Evolutionary conservation across 805 yeast species (phyloP), one percentile per base, ranked within the genome.

Genomic region (Kuraishia molischiana): DNA sequence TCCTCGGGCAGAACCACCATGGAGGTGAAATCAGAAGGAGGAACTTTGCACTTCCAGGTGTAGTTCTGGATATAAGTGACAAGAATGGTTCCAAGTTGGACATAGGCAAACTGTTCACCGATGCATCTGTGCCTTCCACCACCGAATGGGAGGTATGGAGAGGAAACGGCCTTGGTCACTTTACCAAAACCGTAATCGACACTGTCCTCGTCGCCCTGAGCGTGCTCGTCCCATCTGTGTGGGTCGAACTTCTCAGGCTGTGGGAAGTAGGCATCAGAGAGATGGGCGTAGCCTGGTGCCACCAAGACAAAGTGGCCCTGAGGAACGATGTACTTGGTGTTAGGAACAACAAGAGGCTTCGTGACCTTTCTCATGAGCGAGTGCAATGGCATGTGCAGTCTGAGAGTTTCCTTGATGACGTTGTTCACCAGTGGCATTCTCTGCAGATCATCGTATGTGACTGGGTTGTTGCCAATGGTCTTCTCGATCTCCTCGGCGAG

Each of bases 51-150:
- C 29, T 70, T 68, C 95, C 95, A 89, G 57, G 72, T 80, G 56
- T 84, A 63, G 43, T 81, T 77, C 60, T 79, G 82, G 24, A 90
- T 71, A 56, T 69, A 84, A 14, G 86, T 74, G 29, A 85, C 63
- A 54, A 92, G 66, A 43, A 92, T 69, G 36, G 92, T 79, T 36
- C 95, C 95, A 47, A 92, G 73, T 69, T 92, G 98, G 48, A 81
- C 78, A 60, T 79, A 85, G 19, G 98, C 98, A 65, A 92, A 92
- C 59, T 90, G 97, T 64, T 92, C 98, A 58, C 98, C 98, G 54
- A 92, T 90, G 66, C 98, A 92, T 67, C 98, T 83, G 62, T 92
- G 98, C 72, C 98, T 84, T 49, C 98, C 98, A 61, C 97, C 98
- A 50, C 98, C 98, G 54, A 92, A 92, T 39, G 98, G 98, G 58